Evolutionary conservation across 2,329 filamentous ascomycete genomes (phyloP).

Genomic region (Colletotrichum camelliae): DNA sequence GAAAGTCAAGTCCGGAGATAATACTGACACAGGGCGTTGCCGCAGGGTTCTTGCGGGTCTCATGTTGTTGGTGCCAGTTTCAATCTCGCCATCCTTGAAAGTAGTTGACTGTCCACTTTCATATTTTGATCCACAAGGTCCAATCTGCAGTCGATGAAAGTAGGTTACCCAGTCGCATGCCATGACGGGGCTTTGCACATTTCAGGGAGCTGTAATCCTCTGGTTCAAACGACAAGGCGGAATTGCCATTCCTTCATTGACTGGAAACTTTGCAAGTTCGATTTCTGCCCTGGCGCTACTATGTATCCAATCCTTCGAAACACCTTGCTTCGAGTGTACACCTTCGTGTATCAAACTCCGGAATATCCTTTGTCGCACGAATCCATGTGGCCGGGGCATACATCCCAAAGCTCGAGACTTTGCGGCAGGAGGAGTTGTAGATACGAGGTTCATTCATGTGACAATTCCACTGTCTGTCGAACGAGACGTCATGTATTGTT

Average conservation of each 20-base stretch:
- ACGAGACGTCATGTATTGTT: fast-evolving
- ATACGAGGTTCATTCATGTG: fast-evolving
- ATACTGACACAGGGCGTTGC: neutral
- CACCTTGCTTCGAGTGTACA: neutral
- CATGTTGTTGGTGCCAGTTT: neutral
- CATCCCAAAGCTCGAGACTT: neutral
- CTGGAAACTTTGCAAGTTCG: fast-evolving
- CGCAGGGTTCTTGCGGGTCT: fast-evolving
- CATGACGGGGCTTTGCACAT: neutral
- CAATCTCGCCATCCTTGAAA: too few relatives aligned
- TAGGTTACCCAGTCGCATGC: too few relatives aligned
- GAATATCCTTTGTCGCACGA: neutral
- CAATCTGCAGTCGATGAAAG: too few relatives aligned
- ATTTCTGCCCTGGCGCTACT: fast-evolving
- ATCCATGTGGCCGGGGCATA: neutral
- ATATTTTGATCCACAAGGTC: too few relatives aligned
- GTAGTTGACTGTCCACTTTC: too few relatives aligned
- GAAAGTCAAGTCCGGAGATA: neutral
- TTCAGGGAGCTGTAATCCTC: too few relatives aligned
- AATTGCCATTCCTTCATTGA: fast-evolving
- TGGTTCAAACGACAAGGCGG: fast-evolving
- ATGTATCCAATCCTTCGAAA: neutral
- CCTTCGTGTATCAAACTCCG: neutral
- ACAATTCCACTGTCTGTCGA: too few relatives aligned
- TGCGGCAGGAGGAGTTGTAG: too few relatives aligned